A percentile compares a stretch with the other conserved stretches of the same genome.
phyloP scores from a whole-genome alignment of 164 flowering plant genomes.

The Stephania cephalantha region DNA sequence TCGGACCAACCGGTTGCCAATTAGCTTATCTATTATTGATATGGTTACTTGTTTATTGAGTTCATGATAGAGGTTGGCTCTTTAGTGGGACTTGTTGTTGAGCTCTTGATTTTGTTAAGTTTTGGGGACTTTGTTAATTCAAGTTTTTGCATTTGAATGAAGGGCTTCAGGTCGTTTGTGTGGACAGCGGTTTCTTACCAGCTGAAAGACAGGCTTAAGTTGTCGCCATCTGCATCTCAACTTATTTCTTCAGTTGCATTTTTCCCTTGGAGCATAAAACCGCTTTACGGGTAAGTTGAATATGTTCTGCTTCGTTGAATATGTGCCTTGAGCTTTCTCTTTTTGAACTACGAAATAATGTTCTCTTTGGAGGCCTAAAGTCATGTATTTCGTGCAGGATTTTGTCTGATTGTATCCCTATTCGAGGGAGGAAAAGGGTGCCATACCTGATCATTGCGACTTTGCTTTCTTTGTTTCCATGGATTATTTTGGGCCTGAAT shows the following conservation, averaged over 20 bases:
- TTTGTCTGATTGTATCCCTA: constrained; percentile 85
- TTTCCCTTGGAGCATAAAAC: constrained; percentile 91
- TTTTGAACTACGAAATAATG: neutral
- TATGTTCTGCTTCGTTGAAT: neutral
- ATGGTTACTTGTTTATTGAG: neutral
- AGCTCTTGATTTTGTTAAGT: neutral
- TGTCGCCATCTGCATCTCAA: constrained; percentile 91
- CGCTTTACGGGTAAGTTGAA: constrained; percentile 68
- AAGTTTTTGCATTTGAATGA: constrained; percentile 10
- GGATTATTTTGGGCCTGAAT: constrained; percentile 62
- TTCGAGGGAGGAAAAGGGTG: constrained; percentile 67
- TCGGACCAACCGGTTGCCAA: neutral
- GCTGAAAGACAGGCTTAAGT: constrained; percentile 72
- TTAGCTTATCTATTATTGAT: too few species aligned
- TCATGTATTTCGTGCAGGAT: constrained; percentile 45
- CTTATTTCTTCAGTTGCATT: constrained; percentile 64
- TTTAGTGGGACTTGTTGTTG: neutral
- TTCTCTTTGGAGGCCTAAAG: neutral
- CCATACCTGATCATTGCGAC: constrained; percentile 76
- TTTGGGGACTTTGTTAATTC: neutral
- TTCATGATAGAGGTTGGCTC: neutral
- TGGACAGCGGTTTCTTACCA: constrained; percentile 95
- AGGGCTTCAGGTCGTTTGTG: constrained; percentile 94
- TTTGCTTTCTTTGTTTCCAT: constrained; percentile 74
- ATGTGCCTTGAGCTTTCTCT: neutral